phyloP scores from a whole-genome alignment of 2,329 filamentous ascomycete species.

The Penicillium frequentans region DNA sequence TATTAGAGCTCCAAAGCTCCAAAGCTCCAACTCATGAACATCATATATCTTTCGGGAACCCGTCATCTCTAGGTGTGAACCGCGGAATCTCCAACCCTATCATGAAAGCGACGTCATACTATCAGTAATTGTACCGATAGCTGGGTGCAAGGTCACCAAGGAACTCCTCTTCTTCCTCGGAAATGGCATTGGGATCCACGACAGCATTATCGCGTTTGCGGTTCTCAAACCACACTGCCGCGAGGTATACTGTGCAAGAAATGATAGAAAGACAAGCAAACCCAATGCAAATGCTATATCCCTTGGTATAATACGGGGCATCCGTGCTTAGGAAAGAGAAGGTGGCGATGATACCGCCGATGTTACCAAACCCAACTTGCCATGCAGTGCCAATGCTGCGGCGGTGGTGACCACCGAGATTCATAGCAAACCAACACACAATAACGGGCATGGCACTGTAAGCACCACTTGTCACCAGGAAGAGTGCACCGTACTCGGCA shows the following conservation, averaged over 20 bases:
- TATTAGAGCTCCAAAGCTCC: not conserved
- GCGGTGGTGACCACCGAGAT: constrained; percentile 70
- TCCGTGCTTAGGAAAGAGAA: constrained; percentile 68
- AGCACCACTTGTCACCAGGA: constrained; percentile 74
- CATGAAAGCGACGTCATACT: constrained; percentile 4
- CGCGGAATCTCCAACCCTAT: not conserved
- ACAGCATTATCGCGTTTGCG: constrained; percentile 36
- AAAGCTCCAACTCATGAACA: not conserved
- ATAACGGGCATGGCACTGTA: constrained; percentile 91
- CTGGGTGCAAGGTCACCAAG: constrained; percentile 44
- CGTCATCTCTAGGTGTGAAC: not conserved
- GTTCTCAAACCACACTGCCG: constrained; percentile 42
- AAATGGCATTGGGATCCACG: constrained; percentile 22
- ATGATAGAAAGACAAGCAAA: constrained; percentile 70
- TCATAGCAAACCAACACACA: constrained; percentile 82
- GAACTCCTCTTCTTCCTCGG: constrained; percentile 34
- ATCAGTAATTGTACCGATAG: constrained; percentile 42
- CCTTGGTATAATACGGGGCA: constrained; percentile 65
- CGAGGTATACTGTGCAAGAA: constrained; percentile 42
- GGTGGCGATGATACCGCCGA: constrained; percentile 76
- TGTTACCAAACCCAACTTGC: constrained; percentile 76
- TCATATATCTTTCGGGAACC: not conserved
- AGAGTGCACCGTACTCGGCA: constrained; percentile 76
- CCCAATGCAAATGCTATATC: constrained; percentile 74
- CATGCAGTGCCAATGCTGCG: constrained; percentile 70